Conservation (phyloP, 2,329 filamentous ascomycete genomes). For the Huntiella savannae region DNA sequence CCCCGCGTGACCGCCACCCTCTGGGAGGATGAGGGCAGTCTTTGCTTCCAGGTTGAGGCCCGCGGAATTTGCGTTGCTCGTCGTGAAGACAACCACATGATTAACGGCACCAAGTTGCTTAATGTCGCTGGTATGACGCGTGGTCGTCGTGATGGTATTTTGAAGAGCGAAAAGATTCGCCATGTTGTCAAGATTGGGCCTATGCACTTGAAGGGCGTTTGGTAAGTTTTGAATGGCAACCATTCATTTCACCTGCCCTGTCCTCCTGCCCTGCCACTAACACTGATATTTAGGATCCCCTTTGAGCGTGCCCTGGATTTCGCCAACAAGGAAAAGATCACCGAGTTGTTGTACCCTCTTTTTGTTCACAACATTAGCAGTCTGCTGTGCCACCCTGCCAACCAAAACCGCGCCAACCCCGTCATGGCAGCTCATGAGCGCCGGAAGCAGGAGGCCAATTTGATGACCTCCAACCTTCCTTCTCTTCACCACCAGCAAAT, state of each 20-base stretch:
- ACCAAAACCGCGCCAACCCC: constrained; percentile 62
- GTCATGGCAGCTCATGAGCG: constrained; percentile 74
- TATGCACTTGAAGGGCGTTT: constrained; percentile 96
- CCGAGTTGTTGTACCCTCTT: constrained; percentile 79
- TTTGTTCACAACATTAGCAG: constrained; percentile 96
- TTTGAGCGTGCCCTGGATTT: constrained; percentile 96
- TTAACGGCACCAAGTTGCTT: constrained; percentile 90
- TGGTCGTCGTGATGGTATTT: constrained; percentile 80
- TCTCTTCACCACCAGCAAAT: constrained; percentile 49
- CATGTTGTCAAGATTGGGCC: constrained; percentile 98
- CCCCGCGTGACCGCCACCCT: constrained; percentile 87
- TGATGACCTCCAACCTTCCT: constrained; percentile 40
- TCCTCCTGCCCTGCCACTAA: constrained; percentile 8
- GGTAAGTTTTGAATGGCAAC: constrained; percentile 35
- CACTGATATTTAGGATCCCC: constrained; percentile 52
- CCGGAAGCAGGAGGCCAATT: constrained; percentile 50
- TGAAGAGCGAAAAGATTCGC: constrained; percentile 93
- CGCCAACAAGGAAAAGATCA: constrained; percentile 99
- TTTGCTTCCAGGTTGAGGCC: constrained; percentile 95
- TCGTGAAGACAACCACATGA: constrained; percentile 96
- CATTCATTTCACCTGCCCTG: constrained; percentile 9
- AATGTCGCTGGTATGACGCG: constrained; percentile 98
- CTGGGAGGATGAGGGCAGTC: constrained; percentile 94
- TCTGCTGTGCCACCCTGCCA: constrained; percentile 81
- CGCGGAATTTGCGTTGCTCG: constrained; percentile 89